Base-by-base conservation (phyloP, 2,329 filamentous ascomycete genomes). In the Ascochyta fabae region DNA sequence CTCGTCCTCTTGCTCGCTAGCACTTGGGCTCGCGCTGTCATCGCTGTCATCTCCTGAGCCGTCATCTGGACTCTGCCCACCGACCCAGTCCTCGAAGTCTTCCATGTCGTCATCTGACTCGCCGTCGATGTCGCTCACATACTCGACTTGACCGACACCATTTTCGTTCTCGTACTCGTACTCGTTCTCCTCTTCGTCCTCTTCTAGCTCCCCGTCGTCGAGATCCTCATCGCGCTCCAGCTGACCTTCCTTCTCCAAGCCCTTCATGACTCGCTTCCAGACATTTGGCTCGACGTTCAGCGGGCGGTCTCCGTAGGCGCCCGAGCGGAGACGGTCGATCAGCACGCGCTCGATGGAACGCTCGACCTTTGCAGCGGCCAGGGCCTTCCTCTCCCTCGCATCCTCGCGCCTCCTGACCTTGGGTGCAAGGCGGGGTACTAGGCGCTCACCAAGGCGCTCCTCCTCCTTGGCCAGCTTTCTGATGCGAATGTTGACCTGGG, bases 211-310 rank as follows among this genome's bases (percentile, higher is more conserved):
- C 9, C 93, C 94, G 66, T 93, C 88, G 74, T 97, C 94, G 74
- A 95, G 77, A 75, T 98, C 94, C 78, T 92, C 86, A 74, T 97
- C 94, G 50, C 91, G 83, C 61, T 86, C 82, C 40, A 89, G 94
- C 69, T 96, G 88, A 56, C 94, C 93, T 67, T 89, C 89, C 66
- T 90, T 85, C 83, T 99, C 95, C 77, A 99, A 83, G 3, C 92
- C 92, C 59, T 88, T 87, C 66, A 99, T 86, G 7, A 99, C 95
- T 84, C 93, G 96, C 84, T 96, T 96, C 95, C 95, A 99, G 59
- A 99, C 92, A 13, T 86, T 84, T 75, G 97, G 92, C 76, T 96
- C 95, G 47, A 96, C 93, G 73, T 99, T 99, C 63, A 99, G 82
- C 38, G 95, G 95, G 73, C 91, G 87, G 68, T 98, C 93, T 50